Evolutionary conservation across 2,329 filamentous ascomycete species (phyloP).

Genomic region (Botrytis byssoidea): DNA sequence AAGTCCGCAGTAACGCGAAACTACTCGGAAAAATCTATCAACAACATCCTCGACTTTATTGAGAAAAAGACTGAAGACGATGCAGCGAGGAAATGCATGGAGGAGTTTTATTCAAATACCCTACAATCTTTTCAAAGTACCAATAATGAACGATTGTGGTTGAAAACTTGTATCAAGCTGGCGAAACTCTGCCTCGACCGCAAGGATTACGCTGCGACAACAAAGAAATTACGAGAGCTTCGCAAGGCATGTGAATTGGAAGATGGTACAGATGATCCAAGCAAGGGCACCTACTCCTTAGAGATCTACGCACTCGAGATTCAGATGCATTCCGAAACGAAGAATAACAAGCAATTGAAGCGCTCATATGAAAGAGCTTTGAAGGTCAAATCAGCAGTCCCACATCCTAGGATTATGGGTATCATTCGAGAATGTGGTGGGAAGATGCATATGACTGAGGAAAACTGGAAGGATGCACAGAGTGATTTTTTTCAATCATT

Average conservation of each 20-base stretch:
- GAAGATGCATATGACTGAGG: slow-evolving; percentile 99
- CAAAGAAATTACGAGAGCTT: slow-evolving; percentile 81
- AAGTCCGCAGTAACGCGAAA: slow-evolving; percentile 96
- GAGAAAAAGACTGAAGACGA: slow-evolving; percentile 80
- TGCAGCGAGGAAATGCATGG: slow-evolving; percentile 77
- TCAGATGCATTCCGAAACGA: slow-evolving; percentile 95
- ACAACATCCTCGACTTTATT: slow-evolving; percentile 98
- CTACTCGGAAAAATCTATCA: slow-evolving; percentile 98
- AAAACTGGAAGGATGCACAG: slow-evolving; percentile 97
- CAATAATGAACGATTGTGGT: slow-evolving; percentile 94
- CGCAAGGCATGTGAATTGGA: slow-evolving; percentile 84
- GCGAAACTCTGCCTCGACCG: slow-evolving; percentile 87
- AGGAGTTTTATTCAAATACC: slow-evolving; percentile 91
- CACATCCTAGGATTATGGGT: slow-evolving; percentile 98
- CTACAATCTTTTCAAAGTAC: slow-evolving; percentile 94
- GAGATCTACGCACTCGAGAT: slow-evolving; percentile 98
- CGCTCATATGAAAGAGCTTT: slow-evolving; percentile 87
- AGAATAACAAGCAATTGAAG: slow-evolving; percentile 97
- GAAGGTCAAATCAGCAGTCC: slow-evolving; percentile 91
- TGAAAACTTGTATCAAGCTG: slow-evolving; percentile 98
- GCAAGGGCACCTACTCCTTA: slow-evolving; percentile 92
- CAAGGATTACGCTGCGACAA: slow-evolving; percentile 79
- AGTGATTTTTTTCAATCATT: slow-evolving; percentile 99
- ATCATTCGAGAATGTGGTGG: slow-evolving; percentile 98
- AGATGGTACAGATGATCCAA: slow-evolving; percentile 86